Base-by-base conservation (phyloP, 352 stramenopile species). In the Lagenidium giganteum region DNA sequence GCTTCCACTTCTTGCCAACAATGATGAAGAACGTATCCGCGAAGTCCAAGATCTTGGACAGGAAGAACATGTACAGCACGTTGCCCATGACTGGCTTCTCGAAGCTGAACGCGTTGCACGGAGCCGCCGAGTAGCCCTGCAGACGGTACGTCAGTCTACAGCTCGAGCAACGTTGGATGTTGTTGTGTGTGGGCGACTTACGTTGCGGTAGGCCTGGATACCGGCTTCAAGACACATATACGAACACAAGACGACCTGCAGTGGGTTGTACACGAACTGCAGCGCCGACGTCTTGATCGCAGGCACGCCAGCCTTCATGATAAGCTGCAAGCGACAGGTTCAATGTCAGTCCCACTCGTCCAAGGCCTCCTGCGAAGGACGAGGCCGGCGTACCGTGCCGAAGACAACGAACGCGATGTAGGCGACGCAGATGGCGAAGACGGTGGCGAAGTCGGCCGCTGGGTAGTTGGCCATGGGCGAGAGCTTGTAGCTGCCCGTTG, bases 1-100 rank as follows among this genome's bases (percentile, higher is more conserved):
- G 94, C 59, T 96, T 95, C 93, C 92, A 98, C 60, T 98, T 98
- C 70, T 98, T 98, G 51, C 93, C 89, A 20, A 97, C 54, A 45
- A 99, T 90, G 62, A 99, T 99, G 73, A 99, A 99, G 66, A 98
- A 85, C 26, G 91, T 97, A 72, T 97, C 90, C 46, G 68, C 67
- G 45, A 95, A 93, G 55, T 97, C 90, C 16, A 97, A 65, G 29
- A 96, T 68, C 80, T 99, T 99, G 47, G 88, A 98, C 43, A 99
- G 67, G 77, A 97, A 99, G 64, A 99, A 99, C 13, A 99, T 70
- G 85, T 96, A 99, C 9, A 99, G 56, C 20, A 99, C 62, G 61
- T 97, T 96, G 45, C 75, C 88, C 61, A 99, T 81, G 37, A 97
- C 70, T 2, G 95, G 94, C 52, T 97, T 91, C 32, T 79, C 64